phyloP scores from a whole-genome alignment of 257 asterid species.

The Nicotiana noctiflora region DNA sequence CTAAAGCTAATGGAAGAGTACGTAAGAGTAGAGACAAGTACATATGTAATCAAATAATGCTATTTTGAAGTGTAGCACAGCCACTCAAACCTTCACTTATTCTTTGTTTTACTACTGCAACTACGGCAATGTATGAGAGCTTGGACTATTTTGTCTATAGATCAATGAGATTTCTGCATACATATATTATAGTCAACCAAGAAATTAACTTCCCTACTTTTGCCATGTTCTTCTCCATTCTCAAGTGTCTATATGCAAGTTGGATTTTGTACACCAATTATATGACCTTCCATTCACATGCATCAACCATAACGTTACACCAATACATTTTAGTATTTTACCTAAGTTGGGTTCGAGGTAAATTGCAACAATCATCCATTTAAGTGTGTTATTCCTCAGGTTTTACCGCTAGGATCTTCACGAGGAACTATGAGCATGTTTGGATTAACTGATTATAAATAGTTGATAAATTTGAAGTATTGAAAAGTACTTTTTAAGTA shows the following conservation, averaged over 20 bases:
- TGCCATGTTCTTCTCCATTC: conserved; percentile 11
- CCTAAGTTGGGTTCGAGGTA: neutral
- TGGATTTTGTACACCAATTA: conserved; percentile 26
- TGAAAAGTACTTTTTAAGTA: too few relatives aligned
- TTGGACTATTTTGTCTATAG: neutral
- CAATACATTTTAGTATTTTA: neutral
- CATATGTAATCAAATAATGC: conserved; percentile 28
- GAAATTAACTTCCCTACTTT: conserved; percentile 22
- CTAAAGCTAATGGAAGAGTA: too few relatives aligned
- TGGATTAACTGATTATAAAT: too few relatives aligned
- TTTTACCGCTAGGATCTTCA: too few relatives aligned
- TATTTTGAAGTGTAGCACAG: conserved; percentile 27
- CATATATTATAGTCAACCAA: conserved; percentile 30
- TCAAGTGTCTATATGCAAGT: conserved; percentile 24
- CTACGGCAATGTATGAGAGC: conserved; percentile 16
- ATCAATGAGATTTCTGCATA: neutral
- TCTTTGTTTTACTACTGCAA: conserved; percentile 40
- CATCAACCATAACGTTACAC: conserved; percentile 24
- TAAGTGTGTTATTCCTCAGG: too few relatives aligned
- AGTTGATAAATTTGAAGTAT: too few relatives aligned
- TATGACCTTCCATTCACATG: conserved; percentile 32
- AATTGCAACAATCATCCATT: neutral
- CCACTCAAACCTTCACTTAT: conserved; percentile 46
- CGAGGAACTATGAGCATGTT: too few relatives aligned
- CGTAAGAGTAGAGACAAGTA: neutral